Evolutionary conservation across 2,329 filamentous ascomycete genomes (phyloP).

Genomic region (Aspergillus pseudoviridinutans): DNA sequence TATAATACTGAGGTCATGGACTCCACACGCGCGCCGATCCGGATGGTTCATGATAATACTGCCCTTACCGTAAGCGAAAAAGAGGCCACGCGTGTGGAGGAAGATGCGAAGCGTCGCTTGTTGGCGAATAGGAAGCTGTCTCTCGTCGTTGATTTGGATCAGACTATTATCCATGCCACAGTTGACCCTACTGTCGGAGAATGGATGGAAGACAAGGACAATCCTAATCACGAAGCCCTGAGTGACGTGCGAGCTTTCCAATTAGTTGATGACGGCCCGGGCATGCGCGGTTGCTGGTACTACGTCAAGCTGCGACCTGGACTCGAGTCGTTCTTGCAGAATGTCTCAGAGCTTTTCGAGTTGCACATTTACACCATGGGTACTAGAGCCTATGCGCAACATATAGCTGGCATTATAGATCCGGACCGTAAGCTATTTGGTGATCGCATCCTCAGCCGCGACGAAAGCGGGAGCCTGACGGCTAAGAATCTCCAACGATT

Average conservation of each 20-base stretch:
- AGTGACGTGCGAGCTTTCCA: constrained; percentile 87
- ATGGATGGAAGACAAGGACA: constrained; percentile 84
- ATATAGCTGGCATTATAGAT: constrained; percentile 89
- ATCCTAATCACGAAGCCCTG: constrained; percentile 87
- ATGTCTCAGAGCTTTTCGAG: constrained; percentile 78
- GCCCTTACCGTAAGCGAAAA: constrained; percentile 77
- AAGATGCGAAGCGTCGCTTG: constrained; percentile 79
- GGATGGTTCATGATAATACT: constrained; percentile 90
- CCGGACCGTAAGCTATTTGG: constrained; percentile 85
- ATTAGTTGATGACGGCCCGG: constrained; percentile 76
- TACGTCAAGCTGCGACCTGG: constrained; percentile 97
- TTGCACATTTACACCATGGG: constrained; percentile 99
- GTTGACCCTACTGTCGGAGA: constrained; percentile 95
- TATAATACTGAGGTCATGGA: constrained; percentile 79
- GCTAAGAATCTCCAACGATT: constrained; percentile 85
- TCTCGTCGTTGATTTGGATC: constrained; percentile 92
- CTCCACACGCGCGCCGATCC: constrained; percentile 82
- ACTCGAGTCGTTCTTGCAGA: constrained; percentile 72
- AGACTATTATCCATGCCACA: constrained; percentile 97
- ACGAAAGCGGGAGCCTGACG: constrained; percentile 91
- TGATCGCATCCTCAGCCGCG: constrained; percentile 90
- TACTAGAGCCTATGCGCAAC: constrained; percentile 89
- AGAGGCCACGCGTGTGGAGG: constrained; percentile 77
- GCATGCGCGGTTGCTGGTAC: constrained; percentile 79
- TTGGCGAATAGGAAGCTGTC: constrained; percentile 79